These are phyloP conservation scores for Aspergillus conjunctus DNA, from an alignment of 495 filamentous ascomycete genomes.

Conservation along the genomic window DNA sequence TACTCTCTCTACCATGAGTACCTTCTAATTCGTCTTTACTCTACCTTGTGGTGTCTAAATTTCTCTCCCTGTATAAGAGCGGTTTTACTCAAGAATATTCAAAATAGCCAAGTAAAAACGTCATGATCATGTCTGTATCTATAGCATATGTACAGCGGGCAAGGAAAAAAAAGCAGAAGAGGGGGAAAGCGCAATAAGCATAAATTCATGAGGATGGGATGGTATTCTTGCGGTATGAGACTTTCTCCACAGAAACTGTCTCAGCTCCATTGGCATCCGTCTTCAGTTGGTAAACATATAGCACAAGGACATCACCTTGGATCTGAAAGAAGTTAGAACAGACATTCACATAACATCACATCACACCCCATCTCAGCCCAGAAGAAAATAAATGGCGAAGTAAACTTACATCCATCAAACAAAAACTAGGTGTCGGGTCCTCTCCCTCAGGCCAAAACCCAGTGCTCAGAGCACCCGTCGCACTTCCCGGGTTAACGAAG, in stretches of 20 bases:
- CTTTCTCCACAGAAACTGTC: constrained; percentile 95
- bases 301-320: constrained; percentile 93
- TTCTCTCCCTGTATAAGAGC: neutral
- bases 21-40: neutral
- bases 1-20: neutral
- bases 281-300: constrained; percentile 96
- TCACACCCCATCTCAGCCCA: neutral
- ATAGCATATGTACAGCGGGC: constrained; percentile 39
- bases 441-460: constrained; percentile 73
- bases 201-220: constrained; percentile 37
- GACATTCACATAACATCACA: neutral
- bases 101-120: constrained; percentile 3
- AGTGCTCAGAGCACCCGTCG: constrained; percentile 78
- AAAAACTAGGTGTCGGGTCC: constrained; percentile 91
- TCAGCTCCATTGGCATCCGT: constrained; percentile 86
- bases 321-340: constrained; percentile 57
- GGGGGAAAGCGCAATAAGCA: constrained; percentile 14
- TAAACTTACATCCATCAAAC: constrained; percentile 93
- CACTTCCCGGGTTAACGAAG: constrained; percentile 97
- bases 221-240: constrained; percentile 87
- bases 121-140: constrained; percentile 29
- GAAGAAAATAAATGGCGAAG: neutral
- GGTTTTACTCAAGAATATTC: neutral
- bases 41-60: neutral
- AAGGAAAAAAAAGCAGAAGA: constrained; percentile 4